phyloP scores from a whole-genome alignment of 202 grass and related monocot species.

The Panicum hallii region DNA sequence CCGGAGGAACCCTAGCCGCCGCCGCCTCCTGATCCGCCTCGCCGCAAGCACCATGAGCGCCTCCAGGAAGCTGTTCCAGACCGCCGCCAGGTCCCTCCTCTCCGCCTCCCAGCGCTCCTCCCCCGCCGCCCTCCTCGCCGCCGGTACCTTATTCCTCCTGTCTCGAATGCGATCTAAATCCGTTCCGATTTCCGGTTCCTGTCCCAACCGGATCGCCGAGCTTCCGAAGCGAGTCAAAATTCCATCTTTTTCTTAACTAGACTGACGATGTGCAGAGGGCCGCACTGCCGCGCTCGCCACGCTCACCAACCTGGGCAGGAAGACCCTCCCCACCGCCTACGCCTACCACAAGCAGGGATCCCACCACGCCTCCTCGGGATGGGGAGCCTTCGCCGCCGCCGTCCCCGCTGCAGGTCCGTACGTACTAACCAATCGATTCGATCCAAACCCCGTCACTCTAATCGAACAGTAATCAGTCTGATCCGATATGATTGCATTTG shows the following conservation, averaged over 20 bases:
- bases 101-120: slow-evolving; percentile 35
- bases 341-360: slow-evolving; percentile 50
- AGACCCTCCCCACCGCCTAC: slow-evolving; percentile 61
- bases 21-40: not conserved
- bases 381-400: slow-evolving; percentile 57
- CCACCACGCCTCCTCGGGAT: slow-evolving; percentile 45
- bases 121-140: slow-evolving; percentile 40
- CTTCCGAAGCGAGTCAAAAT: not conserved
- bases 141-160: slow-evolving; percentile 18
- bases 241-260: not conserved
- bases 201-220: not conserved
- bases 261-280: slow-evolving; percentile 50
- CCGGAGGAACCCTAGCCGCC: not conserved
- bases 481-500: not conserved
- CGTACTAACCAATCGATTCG: not conserved
- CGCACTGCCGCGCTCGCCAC: slow-evolving; percentile 63
- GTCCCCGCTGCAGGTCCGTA: slow-evolving; percentile 72
- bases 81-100: slow-evolving; percentile 63
- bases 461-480: not conserved
- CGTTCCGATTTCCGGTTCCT: not conserved
- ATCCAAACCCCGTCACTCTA: not conserved
- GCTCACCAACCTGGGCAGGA: slow-evolving; percentile 62
- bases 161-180: not conserved
- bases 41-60: slow-evolving; percentile 35
- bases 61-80: slow-evolving; percentile 61